These are phyloP conservation scores for Streptanthus diversifolius DNA, from an alignment of 345 rosid genomes.

Conservation along the genomic window DNA sequence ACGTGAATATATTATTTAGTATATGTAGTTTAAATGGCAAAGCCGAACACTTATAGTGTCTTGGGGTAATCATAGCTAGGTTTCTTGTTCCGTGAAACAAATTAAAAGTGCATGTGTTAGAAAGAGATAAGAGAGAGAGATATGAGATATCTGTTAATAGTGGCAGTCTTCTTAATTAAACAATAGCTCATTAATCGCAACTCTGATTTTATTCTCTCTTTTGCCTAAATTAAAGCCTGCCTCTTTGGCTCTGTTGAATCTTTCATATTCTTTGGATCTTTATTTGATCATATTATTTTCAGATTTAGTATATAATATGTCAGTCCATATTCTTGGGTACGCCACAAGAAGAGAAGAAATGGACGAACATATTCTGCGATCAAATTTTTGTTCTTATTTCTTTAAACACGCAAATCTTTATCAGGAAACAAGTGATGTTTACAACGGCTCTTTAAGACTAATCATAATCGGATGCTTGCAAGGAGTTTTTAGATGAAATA, in stretches of 20 bases:
- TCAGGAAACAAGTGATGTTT: background rate
- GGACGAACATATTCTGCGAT: background rate
- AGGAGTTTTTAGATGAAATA: background rate
- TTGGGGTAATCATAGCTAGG: slow-evolving; percentile 12
- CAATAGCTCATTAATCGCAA: slow-evolving; percentile 6
- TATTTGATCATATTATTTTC: slow-evolving; percentile 2
- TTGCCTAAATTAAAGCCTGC: slow-evolving; percentile 28
- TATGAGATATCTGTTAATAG: slow-evolving; percentile 7
- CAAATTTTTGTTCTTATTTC: background rate
- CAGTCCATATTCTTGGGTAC: background rate
- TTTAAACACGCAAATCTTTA: background rate
- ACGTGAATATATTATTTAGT: too few species aligned
- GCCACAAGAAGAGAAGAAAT: slow-evolving; percentile 10
- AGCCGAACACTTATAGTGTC: background rate
- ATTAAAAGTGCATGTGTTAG: slow-evolving; percentile 28
- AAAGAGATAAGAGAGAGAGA: background rate
- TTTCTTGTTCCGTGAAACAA: slow-evolving; percentile 23
- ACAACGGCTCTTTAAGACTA: background rate
- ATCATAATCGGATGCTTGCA: background rate
- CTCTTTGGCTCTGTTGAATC: slow-evolving; percentile 24
- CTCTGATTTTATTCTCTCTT: slow-evolving; percentile 25
- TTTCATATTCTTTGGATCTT: slow-evolving; percentile 22
- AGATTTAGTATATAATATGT: background rate
- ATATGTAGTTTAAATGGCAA: background rate
- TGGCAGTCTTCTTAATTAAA: slow-evolving; percentile 12